These are phyloP conservation scores for Sporothrix variecibatus DNA, from an alignment of 2,329 filamentous ascomycete genomes.

Conservation along the genomic window DNA sequence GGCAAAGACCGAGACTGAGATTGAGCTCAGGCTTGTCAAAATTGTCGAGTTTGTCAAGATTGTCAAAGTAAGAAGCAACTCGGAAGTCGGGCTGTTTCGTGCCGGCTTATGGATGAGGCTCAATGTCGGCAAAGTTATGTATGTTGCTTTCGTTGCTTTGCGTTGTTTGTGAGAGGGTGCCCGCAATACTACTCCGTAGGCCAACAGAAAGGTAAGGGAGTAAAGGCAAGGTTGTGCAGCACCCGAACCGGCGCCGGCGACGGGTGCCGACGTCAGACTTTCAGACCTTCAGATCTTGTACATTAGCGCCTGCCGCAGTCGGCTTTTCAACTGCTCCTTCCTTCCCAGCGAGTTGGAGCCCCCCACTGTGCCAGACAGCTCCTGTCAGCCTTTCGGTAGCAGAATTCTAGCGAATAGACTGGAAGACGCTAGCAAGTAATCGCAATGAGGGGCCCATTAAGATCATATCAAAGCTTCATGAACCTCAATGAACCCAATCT, in stretches of 20 bases:
- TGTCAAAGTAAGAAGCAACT: neutral
- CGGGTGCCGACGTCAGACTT: neutral
- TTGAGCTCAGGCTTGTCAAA: neutral
- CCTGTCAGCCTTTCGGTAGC: neutral
- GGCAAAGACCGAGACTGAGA: neutral
- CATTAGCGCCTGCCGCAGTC: constrained; percentile 1
- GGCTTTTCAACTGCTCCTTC: neutral
- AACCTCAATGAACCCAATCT: neutral
- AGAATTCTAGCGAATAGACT: constrained; percentile 23
- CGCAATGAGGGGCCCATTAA: constrained; percentile 6
- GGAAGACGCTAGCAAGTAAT: constrained; percentile 27
- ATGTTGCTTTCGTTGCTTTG: neutral
- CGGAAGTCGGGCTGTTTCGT: neutral
- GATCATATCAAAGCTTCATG: neutral
- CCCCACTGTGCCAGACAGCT: neutral
- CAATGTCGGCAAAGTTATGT: neutral
- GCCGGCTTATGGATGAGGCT: constrained; percentile 14
- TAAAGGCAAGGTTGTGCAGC: neutral
- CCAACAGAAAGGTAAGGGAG: neutral
- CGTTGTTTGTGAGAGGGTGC: neutral
- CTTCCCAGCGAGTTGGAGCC: neutral
- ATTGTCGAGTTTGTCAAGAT: neutral
- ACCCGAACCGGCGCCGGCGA: constrained; percentile 16
- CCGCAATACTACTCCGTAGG: neutral
- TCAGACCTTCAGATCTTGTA: neutral